Conservation (phyloP, 2,329 filamentous ascomycete species). For the Penicillium sp. region DNA sequence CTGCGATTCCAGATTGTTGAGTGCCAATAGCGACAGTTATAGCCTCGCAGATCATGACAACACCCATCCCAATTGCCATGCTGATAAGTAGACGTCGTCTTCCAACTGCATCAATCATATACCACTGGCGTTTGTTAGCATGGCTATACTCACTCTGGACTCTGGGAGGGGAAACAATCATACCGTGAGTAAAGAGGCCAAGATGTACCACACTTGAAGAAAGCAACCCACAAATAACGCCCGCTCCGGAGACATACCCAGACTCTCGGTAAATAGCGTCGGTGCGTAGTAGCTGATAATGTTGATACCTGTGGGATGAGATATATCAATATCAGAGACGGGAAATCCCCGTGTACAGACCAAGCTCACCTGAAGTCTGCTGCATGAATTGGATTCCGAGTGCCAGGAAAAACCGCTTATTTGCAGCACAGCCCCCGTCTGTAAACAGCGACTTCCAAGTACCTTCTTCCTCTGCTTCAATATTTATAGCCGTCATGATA, state of each 20-base stretch:
- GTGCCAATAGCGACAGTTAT: conserved; percentile 20
- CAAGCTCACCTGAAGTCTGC: conserved; percentile 25
- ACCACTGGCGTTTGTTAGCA: conserved; percentile 8
- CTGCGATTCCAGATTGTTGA: conserved; percentile 13
- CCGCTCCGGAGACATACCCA: conserved; percentile 26
- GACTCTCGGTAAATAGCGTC: conserved; percentile 22
- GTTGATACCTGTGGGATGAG: conserved; percentile 11
- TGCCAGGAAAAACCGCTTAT: conserved; percentile 17
- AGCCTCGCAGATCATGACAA: conserved; percentile 27
- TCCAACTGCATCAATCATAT: conserved; percentile 16
- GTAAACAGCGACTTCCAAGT: conserved; percentile 16
- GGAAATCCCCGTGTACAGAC: background rate
- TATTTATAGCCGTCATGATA: conserved; percentile 9
- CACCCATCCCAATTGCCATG: conserved; percentile 22
- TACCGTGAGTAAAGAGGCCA: conserved; percentile 31
- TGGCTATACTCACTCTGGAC: background rate
- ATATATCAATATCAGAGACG: background rate
- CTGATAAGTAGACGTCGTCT: conserved; percentile 14
- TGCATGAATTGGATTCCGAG: conserved; percentile 25
- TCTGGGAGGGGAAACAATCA: too few species aligned
- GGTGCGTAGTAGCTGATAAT: conserved; percentile 29
- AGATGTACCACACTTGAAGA: conserved; percentile 29
- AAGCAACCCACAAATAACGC: conserved; percentile 28
- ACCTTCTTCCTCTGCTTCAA: conserved; percentile 16
- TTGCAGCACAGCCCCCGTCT: conserved; percentile 13